Evolutionary conservation across 495 filamentous ascomycete species (phyloP).

Genomic region (Hypoxylon lenormandii): DNA sequence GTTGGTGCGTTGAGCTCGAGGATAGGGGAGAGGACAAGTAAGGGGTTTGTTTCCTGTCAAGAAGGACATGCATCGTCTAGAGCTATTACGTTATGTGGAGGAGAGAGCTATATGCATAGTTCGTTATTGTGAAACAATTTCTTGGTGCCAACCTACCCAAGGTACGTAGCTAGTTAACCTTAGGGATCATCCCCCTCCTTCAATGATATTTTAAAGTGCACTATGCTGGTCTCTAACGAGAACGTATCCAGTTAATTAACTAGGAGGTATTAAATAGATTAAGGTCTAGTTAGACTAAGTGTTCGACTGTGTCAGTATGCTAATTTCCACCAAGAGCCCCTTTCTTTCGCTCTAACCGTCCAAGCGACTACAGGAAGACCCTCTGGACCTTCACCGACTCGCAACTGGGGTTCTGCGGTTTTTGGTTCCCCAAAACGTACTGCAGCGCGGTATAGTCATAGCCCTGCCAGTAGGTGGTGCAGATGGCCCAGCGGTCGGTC

Average conservation of each 20-base stretch:
- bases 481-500: slow-evolving; percentile 38
- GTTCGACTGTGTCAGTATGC: too few species aligned
- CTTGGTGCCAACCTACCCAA: neutral
- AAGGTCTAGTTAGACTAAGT: neutral
- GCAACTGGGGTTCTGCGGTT: slow-evolving; percentile 43
- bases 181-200: too few species aligned
- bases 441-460: slow-evolving; percentile 38
- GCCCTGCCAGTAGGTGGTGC: slow-evolving; percentile 40
- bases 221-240: neutral
- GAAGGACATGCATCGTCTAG: too few species aligned
- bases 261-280: too few species aligned
- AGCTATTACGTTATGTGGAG: too few species aligned
- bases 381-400: slow-evolving; percentile 36
- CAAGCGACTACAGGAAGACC: slow-evolving; percentile 20
- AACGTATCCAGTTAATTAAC: neutral
- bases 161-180: neutral
- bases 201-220: too few species aligned
- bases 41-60: too few species aligned
- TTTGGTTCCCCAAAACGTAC: slow-evolving; percentile 27
- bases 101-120: too few species aligned
- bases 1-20: too few species aligned
- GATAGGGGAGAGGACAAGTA: too few species aligned
- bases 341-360: neutral
- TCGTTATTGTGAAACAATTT: too few species aligned
- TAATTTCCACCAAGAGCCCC: too few species aligned